A percentile compares a stretch with the other conserved stretches of the same genome.
phyloP scores from a whole-genome alignment of 208 protist species.

The Porcisia deanei region DNA sequence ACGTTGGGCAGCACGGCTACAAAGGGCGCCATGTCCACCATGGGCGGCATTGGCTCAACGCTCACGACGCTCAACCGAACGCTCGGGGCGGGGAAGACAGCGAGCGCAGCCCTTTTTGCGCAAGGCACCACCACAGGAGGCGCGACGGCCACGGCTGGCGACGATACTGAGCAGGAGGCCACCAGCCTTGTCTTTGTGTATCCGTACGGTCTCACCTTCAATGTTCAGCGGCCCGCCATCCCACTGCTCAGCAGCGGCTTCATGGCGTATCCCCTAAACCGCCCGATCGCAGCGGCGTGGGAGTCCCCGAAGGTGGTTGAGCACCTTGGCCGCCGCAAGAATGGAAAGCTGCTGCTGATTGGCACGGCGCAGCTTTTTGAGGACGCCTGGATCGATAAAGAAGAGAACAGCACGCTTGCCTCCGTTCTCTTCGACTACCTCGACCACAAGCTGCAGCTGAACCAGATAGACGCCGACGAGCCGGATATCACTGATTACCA shows the following conservation, averaged over 20 bases:
- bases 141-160: not conserved
- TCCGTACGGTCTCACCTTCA: slow-evolving; percentile 95
- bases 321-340: slow-evolving; percentile 71
- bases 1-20: slow-evolving; percentile 3
- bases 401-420: slow-evolving; percentile 92
- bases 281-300: slow-evolving; percentile 88
- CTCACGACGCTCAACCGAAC: slow-evolving; percentile 69
- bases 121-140: slow-evolving; percentile 6
- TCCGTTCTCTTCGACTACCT: slow-evolving; percentile 91
- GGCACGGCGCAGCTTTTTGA: slow-evolving; percentile 92
- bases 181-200: slow-evolving; percentile 93
- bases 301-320: slow-evolving; percentile 70
- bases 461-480: slow-evolving; percentile 95
- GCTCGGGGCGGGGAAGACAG: slow-evolving; percentile 35
- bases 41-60: slow-evolving; percentile 36
- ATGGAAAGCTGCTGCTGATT: slow-evolving; percentile 91
- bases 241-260: slow-evolving; percentile 94
- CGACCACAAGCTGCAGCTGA: slow-evolving; percentile 85
- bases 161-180: slow-evolving; percentile 43
- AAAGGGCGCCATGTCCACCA: slow-evolving; percentile 19
- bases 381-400: slow-evolving; percentile 93
- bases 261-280: slow-evolving; percentile 95
- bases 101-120: slow-evolving; percentile 19
- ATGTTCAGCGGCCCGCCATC: slow-evolving; percentile 93
- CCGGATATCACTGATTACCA: slow-evolving; percentile 96